Evolutionary conservation across 331 rosid species (phyloP).

Genomic region (Prunus yedoensis): DNA sequence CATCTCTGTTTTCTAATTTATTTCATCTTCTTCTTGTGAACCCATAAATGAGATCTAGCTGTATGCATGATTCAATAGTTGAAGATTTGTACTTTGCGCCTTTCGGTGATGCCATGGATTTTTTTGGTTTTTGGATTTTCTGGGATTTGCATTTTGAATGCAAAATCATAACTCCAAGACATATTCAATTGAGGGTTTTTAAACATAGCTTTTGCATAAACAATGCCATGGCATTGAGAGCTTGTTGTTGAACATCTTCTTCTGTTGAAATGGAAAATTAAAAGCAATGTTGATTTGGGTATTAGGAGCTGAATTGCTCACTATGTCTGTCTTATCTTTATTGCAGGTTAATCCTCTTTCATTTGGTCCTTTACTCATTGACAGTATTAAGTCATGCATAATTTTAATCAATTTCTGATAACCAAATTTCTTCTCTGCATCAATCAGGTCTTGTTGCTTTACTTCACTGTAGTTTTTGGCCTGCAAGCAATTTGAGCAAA

Average conservation of each 20-base stretch:
- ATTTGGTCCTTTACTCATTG: neutral
- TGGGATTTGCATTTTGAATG: neutral
- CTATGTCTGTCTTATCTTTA: neutral
- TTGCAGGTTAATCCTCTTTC: conserved; percentile 1
- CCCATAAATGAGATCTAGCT: neutral
- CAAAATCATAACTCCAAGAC: neutral
- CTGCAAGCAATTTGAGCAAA: conserved; percentile 33
- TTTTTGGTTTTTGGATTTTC: neutral
- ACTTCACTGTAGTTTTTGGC: conserved; percentile 15
- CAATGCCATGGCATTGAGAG: neutral
- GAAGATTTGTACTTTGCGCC: neutral
- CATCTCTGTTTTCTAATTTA: neutral
- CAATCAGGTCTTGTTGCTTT: conserved; percentile 40
- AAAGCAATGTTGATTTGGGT: neutral
- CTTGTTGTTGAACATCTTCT: neutral
- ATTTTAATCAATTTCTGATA: neutral
- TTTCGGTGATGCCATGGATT: neutral
- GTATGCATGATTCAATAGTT: neutral
- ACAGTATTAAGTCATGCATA: neutral
- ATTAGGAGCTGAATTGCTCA: neutral
- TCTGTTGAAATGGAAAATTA: neutral
- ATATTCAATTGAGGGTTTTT: neutral
- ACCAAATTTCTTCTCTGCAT: neutral
- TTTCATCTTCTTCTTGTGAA: neutral
- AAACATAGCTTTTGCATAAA: neutral